phyloP scores from a whole-genome alignment of 1,284 basidiomycete species.

The Quambalaria eucalypti region DNA sequence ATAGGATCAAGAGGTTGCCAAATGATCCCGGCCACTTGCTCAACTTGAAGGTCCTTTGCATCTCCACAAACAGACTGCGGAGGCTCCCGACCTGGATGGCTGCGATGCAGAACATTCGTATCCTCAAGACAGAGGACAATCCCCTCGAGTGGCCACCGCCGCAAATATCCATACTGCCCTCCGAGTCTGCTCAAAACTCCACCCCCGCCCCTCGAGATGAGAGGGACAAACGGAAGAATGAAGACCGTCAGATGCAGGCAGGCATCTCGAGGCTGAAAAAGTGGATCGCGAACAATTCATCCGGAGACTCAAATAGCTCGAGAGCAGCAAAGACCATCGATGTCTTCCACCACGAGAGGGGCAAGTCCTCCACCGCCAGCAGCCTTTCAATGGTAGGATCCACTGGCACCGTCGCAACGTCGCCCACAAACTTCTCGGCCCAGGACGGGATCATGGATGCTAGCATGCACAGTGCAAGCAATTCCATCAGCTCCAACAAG shows the following conservation, averaged over 20 bases:
- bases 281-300: constrained; percentile 21
- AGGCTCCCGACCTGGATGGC: constrained; percentile 69
- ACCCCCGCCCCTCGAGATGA: constrained; percentile 33
- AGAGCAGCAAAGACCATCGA: background rate
- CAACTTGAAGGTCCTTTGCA: constrained; percentile 73
- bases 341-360: background rate
- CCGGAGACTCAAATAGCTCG: background rate
- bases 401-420: too few relatives aligned
- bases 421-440: too few relatives aligned
- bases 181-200: constrained; percentile 12
- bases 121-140: constrained; percentile 82
- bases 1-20: constrained; percentile 76
- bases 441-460: too few relatives aligned
- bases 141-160: constrained; percentile 68
- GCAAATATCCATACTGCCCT: constrained; percentile 31
- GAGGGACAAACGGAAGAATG: constrained; percentile 17
- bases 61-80: constrained; percentile 75
- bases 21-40: constrained; percentile 68
- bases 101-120: constrained; percentile 64
- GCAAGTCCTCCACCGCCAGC: background rate
- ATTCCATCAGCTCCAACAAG: too few relatives aligned
- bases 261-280: constrained; percentile 32
- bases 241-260: constrained; percentile 29
- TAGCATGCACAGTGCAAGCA: too few relatives aligned
- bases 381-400: background rate